Percentiles rank a stretch among this genome's conserved stretches.
Conservation (phyloP, 1,139 yeast species). For the Candida tunisiensis region DNA sequence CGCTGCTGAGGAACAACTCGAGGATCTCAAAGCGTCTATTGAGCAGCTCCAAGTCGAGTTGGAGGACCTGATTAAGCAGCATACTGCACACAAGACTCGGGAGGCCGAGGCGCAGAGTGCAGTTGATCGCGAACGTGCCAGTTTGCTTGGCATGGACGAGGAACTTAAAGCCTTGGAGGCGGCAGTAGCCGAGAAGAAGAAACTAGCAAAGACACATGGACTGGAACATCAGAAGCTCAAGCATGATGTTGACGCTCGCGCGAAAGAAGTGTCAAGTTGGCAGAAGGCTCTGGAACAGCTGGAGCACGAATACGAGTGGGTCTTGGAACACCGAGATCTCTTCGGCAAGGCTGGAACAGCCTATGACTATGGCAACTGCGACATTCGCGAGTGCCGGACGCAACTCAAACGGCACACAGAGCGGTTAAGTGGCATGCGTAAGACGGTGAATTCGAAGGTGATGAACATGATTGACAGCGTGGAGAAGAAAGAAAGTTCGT, state of each 20-base stretch:
- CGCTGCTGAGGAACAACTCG: constrained; percentile 25
- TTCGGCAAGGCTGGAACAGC: constrained; percentile 21
- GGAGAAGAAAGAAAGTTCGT: constrained; percentile 69
- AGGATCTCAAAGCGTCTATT: constrained; percentile 20
- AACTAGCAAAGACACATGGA: constrained; percentile 31
- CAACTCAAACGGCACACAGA: constrained; percentile 42
- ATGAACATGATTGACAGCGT: constrained; percentile 92
- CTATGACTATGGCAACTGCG: constrained; percentile 30
- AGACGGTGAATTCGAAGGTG: constrained; percentile 62
- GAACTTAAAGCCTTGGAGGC: constrained; percentile 52
- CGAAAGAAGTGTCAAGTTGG: constrained; percentile 1
- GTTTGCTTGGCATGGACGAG: constrained; percentile 55
- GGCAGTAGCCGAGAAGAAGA: constrained; percentile 35
- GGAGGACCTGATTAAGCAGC: constrained; percentile 13
- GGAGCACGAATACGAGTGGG: constrained; percentile 52
- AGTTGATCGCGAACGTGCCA: constrained; percentile 46
- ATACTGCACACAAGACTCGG: constrained; percentile 16
- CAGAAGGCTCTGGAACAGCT: constrained; percentile 25
- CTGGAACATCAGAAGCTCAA: constrained; percentile 28
- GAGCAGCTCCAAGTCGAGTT: constrained; percentile 24
- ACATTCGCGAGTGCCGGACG: constrained; percentile 44
- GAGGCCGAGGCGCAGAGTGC: constrained; percentile 25
- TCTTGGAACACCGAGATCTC: constrained; percentile 39
- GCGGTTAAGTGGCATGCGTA: constrained; percentile 31
- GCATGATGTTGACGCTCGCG: constrained; percentile 2